These are phyloP conservation scores for Aurantiochytrium sp. DNA, from an alignment of 108 stramenopile species.

Conservation along the genomic window DNA sequence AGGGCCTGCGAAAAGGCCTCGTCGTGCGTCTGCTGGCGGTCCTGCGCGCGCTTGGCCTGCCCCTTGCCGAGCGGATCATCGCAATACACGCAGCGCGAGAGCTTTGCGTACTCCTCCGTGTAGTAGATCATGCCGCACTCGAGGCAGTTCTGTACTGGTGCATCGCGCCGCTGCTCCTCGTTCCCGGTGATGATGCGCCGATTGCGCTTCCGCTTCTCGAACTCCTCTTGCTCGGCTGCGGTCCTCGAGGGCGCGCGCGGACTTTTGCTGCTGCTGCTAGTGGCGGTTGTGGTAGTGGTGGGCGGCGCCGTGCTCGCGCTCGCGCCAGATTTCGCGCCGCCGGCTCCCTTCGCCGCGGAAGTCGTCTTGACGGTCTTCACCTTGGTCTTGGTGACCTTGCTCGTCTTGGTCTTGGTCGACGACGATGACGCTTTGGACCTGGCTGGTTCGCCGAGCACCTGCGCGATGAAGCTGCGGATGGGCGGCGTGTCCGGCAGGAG, in stretches of 20 bases:
- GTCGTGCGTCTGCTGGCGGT: background rate
- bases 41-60: background rate
- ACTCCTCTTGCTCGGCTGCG: background rate
- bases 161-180: background rate
- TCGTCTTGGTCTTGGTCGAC: background rate
- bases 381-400: background rate
- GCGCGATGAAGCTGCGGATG: background rate
- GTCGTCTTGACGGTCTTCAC: background rate
- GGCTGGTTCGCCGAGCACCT: background rate
- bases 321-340: no score
- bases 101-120: background rate
- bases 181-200: conserved; percentile 3
- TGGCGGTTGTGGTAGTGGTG: no score
- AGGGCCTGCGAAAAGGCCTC: background rate
- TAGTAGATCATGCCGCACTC: conserved; percentile 20
- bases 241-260: background rate
- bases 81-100: background rate
- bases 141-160: background rate
- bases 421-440: background rate
- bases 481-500: conserved; percentile 7
- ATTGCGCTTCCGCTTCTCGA: background rate
- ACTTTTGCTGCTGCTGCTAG: no score
- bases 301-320: no score
- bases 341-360: no score
- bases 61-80: background rate